Evolutionary conservation across 1,284 basidiomycete genomes (phyloP).

Genomic region (Irpex lacteus): DNA sequence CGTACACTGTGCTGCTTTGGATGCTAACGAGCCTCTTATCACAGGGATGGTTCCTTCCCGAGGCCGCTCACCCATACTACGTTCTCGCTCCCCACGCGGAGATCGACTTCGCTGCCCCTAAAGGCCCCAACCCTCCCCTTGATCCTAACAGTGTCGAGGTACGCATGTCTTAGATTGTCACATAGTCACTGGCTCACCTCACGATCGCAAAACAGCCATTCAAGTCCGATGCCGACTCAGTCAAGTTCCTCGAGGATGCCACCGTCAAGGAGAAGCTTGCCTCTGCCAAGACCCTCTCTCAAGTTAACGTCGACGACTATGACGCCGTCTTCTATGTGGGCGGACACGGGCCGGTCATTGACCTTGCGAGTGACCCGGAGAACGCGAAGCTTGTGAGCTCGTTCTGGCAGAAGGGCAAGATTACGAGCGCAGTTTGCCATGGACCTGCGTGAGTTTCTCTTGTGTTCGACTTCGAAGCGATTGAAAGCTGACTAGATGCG

Average conservation of each 20-base stretch:
- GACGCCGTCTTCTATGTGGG: conserved; percentile 79
- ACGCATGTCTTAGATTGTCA: no score
- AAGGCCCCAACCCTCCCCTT: conserved; percentile 71
- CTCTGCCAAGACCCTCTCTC: conserved; percentile 58
- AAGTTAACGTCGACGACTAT: conserved; percentile 61
- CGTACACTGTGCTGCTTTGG: neutral
- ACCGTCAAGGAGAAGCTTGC: conserved; percentile 57
- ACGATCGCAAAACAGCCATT: conserved; percentile 47
- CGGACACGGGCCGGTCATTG: conserved; percentile 72
- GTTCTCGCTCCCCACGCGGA: conserved; percentile 51
- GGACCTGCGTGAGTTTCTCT: conserved; percentile 48
- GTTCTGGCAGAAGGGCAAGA: conserved; percentile 62
- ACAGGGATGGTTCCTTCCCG: conserved; percentile 69
- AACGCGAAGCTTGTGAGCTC: conserved; percentile 55
- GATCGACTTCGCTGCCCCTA: conserved; percentile 72
- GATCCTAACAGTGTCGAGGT: conserved; percentile 52
- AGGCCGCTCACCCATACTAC: conserved; percentile 83
- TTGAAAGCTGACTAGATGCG: neutral
- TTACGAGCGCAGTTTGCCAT: conserved; percentile 72
- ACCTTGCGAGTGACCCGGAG: conserved; percentile 55
- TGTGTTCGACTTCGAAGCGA: neutral
- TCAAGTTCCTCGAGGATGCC: conserved; percentile 62
- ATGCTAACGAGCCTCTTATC: neutral
- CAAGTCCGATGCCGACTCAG: conserved; percentile 54
- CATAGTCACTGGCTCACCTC: no score